Evolutionary conservation across 345 rosid genomes (phyloP), one percentile per base, ranked within the genome.

Genomic region (Euphorbia pulcherrima): DNA sequence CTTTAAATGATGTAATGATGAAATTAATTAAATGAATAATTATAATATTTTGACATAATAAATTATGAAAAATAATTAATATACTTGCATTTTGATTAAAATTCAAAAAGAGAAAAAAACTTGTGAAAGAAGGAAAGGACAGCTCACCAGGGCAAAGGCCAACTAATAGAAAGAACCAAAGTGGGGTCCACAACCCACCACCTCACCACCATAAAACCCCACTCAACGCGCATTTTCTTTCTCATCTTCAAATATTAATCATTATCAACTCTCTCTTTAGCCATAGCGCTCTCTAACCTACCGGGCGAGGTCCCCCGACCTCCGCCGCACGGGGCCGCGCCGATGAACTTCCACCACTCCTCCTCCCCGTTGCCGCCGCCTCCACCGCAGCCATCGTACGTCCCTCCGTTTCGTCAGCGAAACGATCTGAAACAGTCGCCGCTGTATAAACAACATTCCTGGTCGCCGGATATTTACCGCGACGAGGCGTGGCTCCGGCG

Each of bases 401-500:
- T 18, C 24, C 55, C 55, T 50, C 55, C 55, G 0, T 50, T 50
- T 9, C 51, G 37, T 39, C 64, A 26, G 1, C 68, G 37, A 6
- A 46, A 52, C 1, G 57, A 65, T 0, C 77, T 81, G 16, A 59
- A 68, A 10, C 65, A 76, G 1, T 53, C 80, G 11, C 77, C 92
- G 30, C 88, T 93, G 30, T 72, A 64, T 44, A 93, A 93, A 62
- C 96, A 90, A 50, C 85, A 76, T 69, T 90, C 97, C 0, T 89
- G 94, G 98, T 93, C 98, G 1, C 96, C 98, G 12, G 98, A 90
- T 75, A 74, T 85, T 6, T 76, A 72, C 77, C 79, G 98, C 40
- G 91, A 93, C 4, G 95, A 90, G 83, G 96, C 88, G 8, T 93
- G 98, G 98, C 82, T 78, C 10, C 75, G 84, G 71, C 86, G 96